Evolutionary conservation across 345 rosid species (phyloP).

Genomic region (Gossypium bickii): DNA sequence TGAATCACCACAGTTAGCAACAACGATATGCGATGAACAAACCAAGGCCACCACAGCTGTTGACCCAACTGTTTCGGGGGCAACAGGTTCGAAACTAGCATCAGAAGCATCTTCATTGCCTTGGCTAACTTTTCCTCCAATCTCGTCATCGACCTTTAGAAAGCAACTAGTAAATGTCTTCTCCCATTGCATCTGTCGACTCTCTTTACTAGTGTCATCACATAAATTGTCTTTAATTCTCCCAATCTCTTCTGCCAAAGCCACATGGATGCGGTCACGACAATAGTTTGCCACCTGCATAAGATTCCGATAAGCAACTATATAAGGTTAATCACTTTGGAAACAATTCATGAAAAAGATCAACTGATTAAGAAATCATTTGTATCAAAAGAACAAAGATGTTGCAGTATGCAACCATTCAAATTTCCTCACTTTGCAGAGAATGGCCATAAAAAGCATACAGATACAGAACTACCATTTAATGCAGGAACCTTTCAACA

Average conservation of each 20-base stretch:
- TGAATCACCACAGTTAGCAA: slow-evolving; percentile 93
- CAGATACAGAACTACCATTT: not conserved
- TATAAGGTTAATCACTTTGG: slow-evolving; percentile 12
- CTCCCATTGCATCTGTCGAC: slow-evolving; percentile 67
- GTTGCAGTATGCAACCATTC: not conserved
- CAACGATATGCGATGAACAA: slow-evolving; percentile 84
- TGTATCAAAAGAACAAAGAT: not conserved
- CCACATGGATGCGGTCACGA: slow-evolving; percentile 63
- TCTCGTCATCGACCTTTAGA: slow-evolving; percentile 70
- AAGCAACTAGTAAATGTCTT: slow-evolving; percentile 67
- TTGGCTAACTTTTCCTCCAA: slow-evolving; percentile 55
- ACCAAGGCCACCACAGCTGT: slow-evolving; percentile 91
- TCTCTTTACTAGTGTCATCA: slow-evolving; percentile 38
- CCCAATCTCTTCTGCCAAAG: slow-evolving; percentile 72
- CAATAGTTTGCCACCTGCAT: slow-evolving; percentile 95
- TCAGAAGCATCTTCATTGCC: slow-evolving; percentile 29
- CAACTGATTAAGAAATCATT: not conserved
- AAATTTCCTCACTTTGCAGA: not conserved
- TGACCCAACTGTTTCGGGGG: slow-evolving; percentile 93
- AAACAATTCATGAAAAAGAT: not conserved
- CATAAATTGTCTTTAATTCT: slow-evolving; percentile 31
- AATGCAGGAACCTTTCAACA: not conserved
- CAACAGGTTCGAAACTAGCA: slow-evolving; percentile 48
- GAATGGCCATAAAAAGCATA: not conserved
- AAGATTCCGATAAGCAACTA: slow-evolving; percentile 32